phyloP scores from a whole-genome alignment of 2,329 filamentous ascomycete species.

The Xylariales sp. region DNA sequence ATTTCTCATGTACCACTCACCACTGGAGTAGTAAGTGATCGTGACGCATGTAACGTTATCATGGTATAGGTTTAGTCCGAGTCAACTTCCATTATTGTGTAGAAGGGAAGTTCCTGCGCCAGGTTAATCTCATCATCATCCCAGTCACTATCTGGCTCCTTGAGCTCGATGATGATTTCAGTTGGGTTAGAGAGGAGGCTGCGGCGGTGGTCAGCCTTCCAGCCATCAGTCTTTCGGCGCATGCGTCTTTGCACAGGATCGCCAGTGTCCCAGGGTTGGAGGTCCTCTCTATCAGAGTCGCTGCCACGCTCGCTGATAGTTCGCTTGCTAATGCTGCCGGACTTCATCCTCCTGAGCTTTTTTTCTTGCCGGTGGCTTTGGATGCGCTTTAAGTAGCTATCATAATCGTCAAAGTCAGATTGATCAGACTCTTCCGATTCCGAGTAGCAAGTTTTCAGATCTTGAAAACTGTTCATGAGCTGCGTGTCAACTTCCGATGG shows the following conservation, averaged over 20 bases:
- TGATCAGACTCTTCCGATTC: slow-evolving; percentile 15
- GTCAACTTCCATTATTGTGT: slow-evolving; percentile 28
- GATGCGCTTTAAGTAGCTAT: slow-evolving; percentile 18
- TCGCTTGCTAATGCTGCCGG: slow-evolving; percentile 29
- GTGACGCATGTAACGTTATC: too few relatives aligned
- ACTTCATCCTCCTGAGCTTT: slow-evolving; percentile 24
- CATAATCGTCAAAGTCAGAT: slow-evolving; percentile 12
- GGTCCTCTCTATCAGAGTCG: slow-evolving; percentile 26
- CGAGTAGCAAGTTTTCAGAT: slow-evolving; percentile 20
- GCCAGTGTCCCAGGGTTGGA: slow-evolving; percentile 21
- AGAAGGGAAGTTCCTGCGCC: slow-evolving; percentile 25
- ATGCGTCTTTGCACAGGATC: slow-evolving; percentile 19
- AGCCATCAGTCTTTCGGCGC: slow-evolving; percentile 25
- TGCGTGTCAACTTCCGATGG: slow-evolving; percentile 22
- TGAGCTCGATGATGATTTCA: slow-evolving; percentile 27
- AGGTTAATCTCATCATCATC: slow-evolving; percentile 22
- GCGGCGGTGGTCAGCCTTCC: too few relatives aligned
- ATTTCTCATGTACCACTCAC: too few relatives aligned
- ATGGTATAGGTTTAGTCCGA: slow-evolving; percentile 15
- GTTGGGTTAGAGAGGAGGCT: slow-evolving; percentile 24
- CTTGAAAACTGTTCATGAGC: slow-evolving; percentile 19
- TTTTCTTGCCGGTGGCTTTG: slow-evolving; percentile 17
- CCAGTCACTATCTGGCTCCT: slow-evolving; percentile 25
- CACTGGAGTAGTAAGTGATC: too few relatives aligned
- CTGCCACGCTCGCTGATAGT: slow-evolving; percentile 29